Percentiles rank a stretch among this genome's conserved stretches.
Evolutionary conservation across 2,329 filamentous ascomycete genomes (phyloP).

Genomic region (Trichoderma sp.): DNA sequence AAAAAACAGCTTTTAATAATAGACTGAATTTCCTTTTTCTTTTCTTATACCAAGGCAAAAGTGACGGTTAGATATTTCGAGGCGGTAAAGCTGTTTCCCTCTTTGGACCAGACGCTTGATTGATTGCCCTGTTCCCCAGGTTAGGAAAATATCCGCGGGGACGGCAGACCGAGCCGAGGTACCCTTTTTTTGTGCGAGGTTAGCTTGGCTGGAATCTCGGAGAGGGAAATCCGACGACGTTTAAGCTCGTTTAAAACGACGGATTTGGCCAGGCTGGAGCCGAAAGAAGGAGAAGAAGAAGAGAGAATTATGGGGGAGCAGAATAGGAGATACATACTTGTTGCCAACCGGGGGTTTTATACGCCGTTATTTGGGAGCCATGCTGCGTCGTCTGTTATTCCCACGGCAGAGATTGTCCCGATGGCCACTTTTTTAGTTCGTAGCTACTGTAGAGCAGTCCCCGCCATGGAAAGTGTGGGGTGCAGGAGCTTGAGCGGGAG

Average conservation of each 20-base stretch:
- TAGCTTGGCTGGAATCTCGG: not conserved
- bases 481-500: not conserved
- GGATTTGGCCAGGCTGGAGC: not conserved
- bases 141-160: not conserved
- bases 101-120: not conserved
- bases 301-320: not conserved
- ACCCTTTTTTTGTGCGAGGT: not conserved
- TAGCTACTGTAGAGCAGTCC: not conserved
- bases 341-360: not conserved
- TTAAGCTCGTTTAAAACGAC: not conserved
- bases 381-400: not conserved
- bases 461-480: not conserved
- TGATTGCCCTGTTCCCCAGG: not conserved
- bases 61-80: not conserved
- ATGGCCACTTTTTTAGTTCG: not conserved
- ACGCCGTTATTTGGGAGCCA: not conserved
- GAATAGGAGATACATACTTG: not conserved
- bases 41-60: not conserved
- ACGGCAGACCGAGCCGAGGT: not conserved
- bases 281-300: not conserved
- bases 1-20: not conserved
- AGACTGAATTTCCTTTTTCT: not conserved
- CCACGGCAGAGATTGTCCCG: not conserved
- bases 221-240: not conserved
- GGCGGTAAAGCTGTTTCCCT: not conserved